Base-by-base conservation (phyloP, 2,329 filamentous ascomycete species). In the Dendrostoma leiphaemia region DNA sequence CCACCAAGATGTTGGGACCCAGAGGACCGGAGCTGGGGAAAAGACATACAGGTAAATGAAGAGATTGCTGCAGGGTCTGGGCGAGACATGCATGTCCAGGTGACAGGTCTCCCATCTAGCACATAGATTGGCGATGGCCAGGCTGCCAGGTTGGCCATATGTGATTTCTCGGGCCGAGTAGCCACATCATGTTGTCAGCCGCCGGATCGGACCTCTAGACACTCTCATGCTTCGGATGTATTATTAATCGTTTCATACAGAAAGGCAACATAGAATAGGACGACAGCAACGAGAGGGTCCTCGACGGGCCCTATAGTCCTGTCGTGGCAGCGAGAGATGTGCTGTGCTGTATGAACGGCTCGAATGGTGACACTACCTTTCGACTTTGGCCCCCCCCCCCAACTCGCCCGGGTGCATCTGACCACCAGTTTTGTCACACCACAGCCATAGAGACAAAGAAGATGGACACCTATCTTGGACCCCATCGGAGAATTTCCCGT, bases 21-120 rank as follows among this genome's bases (percentile, higher is more conserved):
- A 17, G 44, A 12, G 26, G 15, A 4, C 26, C 28, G 32, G 32
- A n/a, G 32, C 7, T 5, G 43, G 26, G 24, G 26, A 4, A 28
- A 28, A 32, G 26, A 45, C 3, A 44, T 6, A 29, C 17, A 13
- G 19, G 23, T 13, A 4, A 31, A 15, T 24, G 17, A n/a, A 26
- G 19, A 45, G 15, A 45, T 45, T 10, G 9, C 41, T 24, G 32
- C 44, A 34, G 13, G 44, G 24, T 8, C 9, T 21, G 17, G 37
- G 38, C 38, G 45, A 48, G 31, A 48, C 45, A 48, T 48, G 45
- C 45, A 48, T 48, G 31, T 13, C 13, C 24, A 28, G 26, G 24
- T 35, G 35, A 17, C 7, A 19, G 17, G 17, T 40, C 37, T 24
- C 13, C 15, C n/a, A n/a, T n/a, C n/a, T n/a, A n/a, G n/a, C n/a